Conservation (phyloP, 2,329 filamentous ascomycete species). For the Coniochaeta prunicola region DNA sequence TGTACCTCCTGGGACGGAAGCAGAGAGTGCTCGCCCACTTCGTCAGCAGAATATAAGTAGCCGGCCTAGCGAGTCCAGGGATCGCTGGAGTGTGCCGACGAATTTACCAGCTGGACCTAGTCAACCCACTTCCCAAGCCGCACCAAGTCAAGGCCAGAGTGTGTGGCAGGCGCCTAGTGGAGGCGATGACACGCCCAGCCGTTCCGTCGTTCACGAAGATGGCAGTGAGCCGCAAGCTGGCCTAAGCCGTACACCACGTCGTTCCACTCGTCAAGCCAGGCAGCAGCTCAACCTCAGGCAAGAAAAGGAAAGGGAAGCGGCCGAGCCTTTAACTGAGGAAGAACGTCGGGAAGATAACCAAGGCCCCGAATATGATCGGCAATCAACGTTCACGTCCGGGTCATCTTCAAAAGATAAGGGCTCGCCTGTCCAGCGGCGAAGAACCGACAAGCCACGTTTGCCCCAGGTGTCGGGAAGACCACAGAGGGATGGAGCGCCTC, state of each 20-base stretch:
- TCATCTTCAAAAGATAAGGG: not conserved
- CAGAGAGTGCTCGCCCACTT: not conserved
- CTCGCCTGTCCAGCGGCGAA: not conserved
- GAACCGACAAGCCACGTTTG: not conserved
- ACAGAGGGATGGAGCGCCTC: not conserved
- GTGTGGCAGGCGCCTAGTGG: not conserved
- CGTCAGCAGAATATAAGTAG: not conserved
- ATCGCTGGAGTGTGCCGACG: not conserved
- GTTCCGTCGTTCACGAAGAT: not conserved
- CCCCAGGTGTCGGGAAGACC: not conserved
- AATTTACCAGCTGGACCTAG: not conserved
- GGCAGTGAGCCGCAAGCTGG: not conserved
- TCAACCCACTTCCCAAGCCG: not conserved
- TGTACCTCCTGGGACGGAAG: not conserved
- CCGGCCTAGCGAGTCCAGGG: not conserved
- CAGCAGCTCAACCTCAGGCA: not conserved
- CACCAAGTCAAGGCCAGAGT: not conserved
- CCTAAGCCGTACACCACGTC: not conserved
- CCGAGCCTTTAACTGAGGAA: not conserved
- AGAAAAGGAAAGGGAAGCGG: not conserved
- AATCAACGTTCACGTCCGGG: not conserved
- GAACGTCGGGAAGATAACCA: not conserved
- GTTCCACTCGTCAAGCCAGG: not conserved
- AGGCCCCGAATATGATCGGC: not conserved
- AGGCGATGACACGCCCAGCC: not conserved